These are phyloP conservation scores for Yamadazyma pseudoaaseri DNA, from an alignment of 1,139 yeast genomes.

Conservation along the genomic window DNA sequence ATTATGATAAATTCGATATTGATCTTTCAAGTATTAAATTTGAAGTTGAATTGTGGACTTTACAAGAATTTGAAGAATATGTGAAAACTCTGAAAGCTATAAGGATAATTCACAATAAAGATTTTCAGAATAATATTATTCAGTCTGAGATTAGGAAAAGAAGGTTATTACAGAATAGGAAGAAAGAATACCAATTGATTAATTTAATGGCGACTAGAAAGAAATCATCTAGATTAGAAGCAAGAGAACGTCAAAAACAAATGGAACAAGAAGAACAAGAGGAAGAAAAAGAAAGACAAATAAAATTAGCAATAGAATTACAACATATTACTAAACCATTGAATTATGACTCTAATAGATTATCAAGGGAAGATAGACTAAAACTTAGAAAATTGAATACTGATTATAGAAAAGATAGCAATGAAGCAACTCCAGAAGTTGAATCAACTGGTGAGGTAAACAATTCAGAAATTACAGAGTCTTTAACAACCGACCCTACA, in stretches of 20 bases:
- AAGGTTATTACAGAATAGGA: slow-evolving; percentile 38
- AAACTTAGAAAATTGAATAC: slow-evolving; percentile 27
- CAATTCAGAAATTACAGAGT: background rate
- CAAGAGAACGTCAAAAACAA: slow-evolving; percentile 45
- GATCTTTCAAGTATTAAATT: slow-evolving; percentile 21
- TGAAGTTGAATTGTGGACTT: slow-evolving; percentile 31
- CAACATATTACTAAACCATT: slow-evolving; percentile 21
- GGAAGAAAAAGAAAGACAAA: slow-evolving; percentile 31
- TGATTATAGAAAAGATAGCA: slow-evolving; percentile 7
- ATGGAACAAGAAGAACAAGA: slow-evolving; percentile 35
- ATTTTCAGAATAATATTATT: slow-evolving; percentile 20
- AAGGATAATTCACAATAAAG: slow-evolving; percentile 15
- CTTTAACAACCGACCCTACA: too few relatives aligned
- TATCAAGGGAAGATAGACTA: slow-evolving; percentile 44
- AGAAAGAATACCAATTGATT: slow-evolving; percentile 48
- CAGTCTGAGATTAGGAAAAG: slow-evolving; percentile 33
- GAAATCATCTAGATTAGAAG: slow-evolving; percentile 48
- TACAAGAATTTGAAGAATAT: slow-evolving; percentile 30
- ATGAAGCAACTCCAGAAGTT: background rate
- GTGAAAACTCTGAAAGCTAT: slow-evolving; percentile 19
- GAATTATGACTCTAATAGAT: slow-evolving; percentile 23
- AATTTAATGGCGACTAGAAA: slow-evolving; percentile 49
- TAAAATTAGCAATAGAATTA: slow-evolving; percentile 38
- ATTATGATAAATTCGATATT: slow-evolving; percentile 32
- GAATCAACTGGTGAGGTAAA: background rate